These are phyloP conservation scores for Pistacia vera DNA, from an alignment of 345 rosid species.

Conservation along the genomic window DNA sequence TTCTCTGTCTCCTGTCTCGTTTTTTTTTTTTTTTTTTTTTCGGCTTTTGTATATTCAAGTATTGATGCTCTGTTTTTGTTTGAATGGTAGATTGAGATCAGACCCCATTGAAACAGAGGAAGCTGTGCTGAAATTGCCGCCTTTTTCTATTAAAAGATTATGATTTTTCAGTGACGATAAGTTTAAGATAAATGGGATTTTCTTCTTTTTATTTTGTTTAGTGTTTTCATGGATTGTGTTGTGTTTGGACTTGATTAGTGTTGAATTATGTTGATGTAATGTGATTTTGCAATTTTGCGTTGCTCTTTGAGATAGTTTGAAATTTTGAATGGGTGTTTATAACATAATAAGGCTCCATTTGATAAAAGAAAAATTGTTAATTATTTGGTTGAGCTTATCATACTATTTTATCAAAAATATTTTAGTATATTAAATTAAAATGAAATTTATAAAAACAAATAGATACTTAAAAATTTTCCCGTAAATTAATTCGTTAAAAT, in stretches of 20 bases:
- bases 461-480: no score
- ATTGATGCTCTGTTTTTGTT: not conserved
- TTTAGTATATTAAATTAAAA: no score
- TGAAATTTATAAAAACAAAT: no score
- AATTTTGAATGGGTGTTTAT: no score
- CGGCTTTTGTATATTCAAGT: not conserved
- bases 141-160: conserved; percentile 31
- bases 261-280: not conserved
- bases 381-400: no score
- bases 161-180: not conserved
- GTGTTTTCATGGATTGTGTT: not conserved
- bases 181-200: not conserved
- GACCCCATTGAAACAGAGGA: conserved; percentile 80
- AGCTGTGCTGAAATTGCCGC: conserved; percentile 70
- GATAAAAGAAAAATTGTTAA: no score
- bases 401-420: no score
- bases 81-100: conserved; percentile 60
- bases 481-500: no score
- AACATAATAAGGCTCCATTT: no score
- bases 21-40: not conserved
- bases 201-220: no score
- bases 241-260: not conserved
- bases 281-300: no score
- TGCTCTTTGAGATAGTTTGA: no score
- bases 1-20: conserved; percentile 10